These are phyloP conservation scores for Grigorovia humatica DNA, from an alignment of 805 yeast species.

Conservation along the genomic window DNA sequence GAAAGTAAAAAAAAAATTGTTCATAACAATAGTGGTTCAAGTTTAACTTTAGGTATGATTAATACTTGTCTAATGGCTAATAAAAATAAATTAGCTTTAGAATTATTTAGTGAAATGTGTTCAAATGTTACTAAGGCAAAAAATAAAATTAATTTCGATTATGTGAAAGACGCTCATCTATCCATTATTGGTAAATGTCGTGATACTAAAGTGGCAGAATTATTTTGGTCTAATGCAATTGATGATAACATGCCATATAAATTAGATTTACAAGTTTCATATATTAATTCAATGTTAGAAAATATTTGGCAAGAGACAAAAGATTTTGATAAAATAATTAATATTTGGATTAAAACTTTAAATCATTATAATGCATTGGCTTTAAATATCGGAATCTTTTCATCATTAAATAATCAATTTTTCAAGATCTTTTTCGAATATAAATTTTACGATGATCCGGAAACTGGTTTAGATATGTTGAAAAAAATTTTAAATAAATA, in stretches of 20 bases:
- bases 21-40: constrained; percentile 21
- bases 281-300: constrained; percentile 46
- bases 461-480: constrained; percentile 44
- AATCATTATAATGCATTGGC: constrained; percentile 39
- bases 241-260: constrained; percentile 57
- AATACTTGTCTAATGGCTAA: constrained; percentile 54
- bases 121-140: constrained; percentile 11
- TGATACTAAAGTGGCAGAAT: constrained; percentile 55
- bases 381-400: constrained; percentile 52
- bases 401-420: constrained; percentile 56
- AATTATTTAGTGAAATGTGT: constrained; percentile 46
- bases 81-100: constrained; percentile 52
- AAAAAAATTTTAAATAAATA: constrained; percentile 43
- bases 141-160: constrained; percentile 19
- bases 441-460: constrained; percentile 33
- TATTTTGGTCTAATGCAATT: constrained; percentile 61
- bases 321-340: constrained; percentile 43
- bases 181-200: constrained; percentile 64
- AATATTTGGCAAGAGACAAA: constrained; percentile 46
- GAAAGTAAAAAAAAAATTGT: constrained; percentile 21
- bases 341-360: constrained; percentile 52
- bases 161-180: constrained; percentile 60
- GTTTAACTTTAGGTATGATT: constrained; percentile 56
- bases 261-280: constrained; percentile 57
- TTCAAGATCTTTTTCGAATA: constrained; percentile 52